Base-by-base conservation (phyloP, 768 basidiomycete species). In the Termitomyces sp. region DNA sequence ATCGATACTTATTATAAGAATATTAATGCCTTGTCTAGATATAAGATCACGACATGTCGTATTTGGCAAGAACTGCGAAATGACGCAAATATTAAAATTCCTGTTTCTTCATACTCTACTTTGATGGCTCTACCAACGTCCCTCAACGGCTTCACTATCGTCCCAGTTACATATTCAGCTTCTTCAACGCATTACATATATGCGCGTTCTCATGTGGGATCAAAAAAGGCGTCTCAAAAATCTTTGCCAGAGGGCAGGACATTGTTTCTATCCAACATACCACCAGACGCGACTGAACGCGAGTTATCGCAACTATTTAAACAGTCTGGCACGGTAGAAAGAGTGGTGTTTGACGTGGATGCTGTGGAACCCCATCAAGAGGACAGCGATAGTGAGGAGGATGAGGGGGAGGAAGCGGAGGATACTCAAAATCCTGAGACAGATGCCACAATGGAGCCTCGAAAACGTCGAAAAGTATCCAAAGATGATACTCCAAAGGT, bases 261-360 rank as follows among this genome's bases (percentile, higher is more conserved):
- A 0, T 76, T 96, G 10, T 98, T 98, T 66, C 73, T 95, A 2
- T 90, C 90, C 55, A 97, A 98, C 65, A 73, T 95, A 5, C 94
- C 95, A 2, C 87, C 92, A 55, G 93, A 96, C 68, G 83, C 91
- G 3, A 90, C 91, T 1, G 90, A 91, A 63, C 79, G 90, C 38
- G 92, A 94, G 65, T 71, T 97, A 0, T 74, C 84, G 2, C 71
- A 82, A 11, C 75, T 97, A n/a, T 95, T 95, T 76, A 86, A 86
- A 66, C 65, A 77, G 24, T 84, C 80, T 55, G 94, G 94, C 24
- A 86, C 85, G 0, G 79, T 95, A 18, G 94, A 96, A 69, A 77
- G 76, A 50, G 84, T 94, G 10, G 62, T 84, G 1, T 89, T 94
- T 63, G 81, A 85, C 55, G 72, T 74, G 14, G 80, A 83, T 59